Conservation (phyloP, 2,329 filamentous ascomycete species). For the Botrytis fabae region DNA sequence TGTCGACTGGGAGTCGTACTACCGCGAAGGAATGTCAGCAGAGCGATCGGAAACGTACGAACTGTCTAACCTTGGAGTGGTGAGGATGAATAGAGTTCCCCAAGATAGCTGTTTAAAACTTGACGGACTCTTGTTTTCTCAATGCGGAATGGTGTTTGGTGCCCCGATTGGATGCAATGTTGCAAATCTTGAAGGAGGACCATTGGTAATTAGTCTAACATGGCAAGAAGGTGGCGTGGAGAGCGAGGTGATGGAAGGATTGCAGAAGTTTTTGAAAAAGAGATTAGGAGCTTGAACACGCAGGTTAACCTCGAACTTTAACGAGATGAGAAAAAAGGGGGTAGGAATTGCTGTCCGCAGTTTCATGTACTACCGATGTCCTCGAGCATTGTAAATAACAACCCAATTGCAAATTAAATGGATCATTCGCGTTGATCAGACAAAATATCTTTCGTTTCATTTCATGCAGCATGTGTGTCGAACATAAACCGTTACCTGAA, state of each 20-base stretch:
- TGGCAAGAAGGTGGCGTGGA: conserved; percentile 33
- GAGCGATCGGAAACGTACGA: conserved; percentile 26
- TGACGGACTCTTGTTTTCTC: conserved; percentile 30
- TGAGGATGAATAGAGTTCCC: conserved; percentile 16
- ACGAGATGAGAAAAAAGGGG: neutral
- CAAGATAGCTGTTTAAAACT: conserved; percentile 17
- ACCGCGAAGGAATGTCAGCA: neutral
- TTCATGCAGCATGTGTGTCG: neutral
- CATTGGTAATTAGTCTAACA: conserved; percentile 28
- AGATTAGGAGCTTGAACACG: neutral
- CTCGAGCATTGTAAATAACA: too few relatives aligned
- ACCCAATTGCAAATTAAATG: neutral
- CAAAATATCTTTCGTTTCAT: too few relatives aligned
- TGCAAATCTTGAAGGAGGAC: conserved; percentile 26
- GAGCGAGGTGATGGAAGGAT: conserved; percentile 25
- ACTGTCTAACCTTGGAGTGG: conserved; percentile 34
- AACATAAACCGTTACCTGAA: neutral
- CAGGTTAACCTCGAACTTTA: too few relatives aligned
- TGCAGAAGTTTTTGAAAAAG: conserved; percentile 1
- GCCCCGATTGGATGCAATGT: conserved; percentile 30
- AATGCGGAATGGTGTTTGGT: conserved; percentile 29
- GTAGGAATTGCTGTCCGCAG: neutral
- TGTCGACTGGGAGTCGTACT: neutral
- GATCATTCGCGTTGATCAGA: neutral
- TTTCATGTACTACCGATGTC: neutral